Evolutionary conservation across 176 grass and related monocot species (phyloP), one percentile per base, ranked within the genome.

Genomic region (Dendrocalamus sinicus): DNA sequence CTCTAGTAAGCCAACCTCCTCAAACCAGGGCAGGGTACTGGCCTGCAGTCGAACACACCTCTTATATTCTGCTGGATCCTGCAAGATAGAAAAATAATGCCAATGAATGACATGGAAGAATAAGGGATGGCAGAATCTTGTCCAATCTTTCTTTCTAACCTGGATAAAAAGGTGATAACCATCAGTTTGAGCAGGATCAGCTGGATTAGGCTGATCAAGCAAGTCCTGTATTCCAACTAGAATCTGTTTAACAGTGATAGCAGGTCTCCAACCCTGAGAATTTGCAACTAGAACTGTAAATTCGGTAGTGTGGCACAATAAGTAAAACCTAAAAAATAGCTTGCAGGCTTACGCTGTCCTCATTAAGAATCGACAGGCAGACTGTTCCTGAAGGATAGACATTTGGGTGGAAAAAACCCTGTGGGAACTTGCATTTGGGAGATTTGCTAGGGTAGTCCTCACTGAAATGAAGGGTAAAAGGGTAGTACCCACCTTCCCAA

Each of bases 201-300:
- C 88, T 37, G 96, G 88, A 91, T 98, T 98, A 46, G 96, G 93
- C 50, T 85, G 89, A 89, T 95, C 93, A 84, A 98, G 93, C 77
- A 98, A 93, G 85, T 95, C 93, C 73, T 95, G 93, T 78, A 95
- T 95, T 61, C 93, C 95, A 78, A 98, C 88, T 75, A 95, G 86
- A 74, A 98, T 94, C 73, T 98, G 91, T 79, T 94, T 98, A 61
- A 93, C 89, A 30, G 93, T 95, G 72, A 95, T 98, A 59, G 93
- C 89, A 46, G 93, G 96, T 77, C 93, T 94, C 93, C 93, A 95
- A 32, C 91, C 93, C 93, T 98, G 86, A 76, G 72, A 79, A 82
- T 71, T 35, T 22, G 69, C 22, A 86, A 76, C 20, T 20, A 52
- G 43, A 77, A 65, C 40, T 40, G 64, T 43, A 83, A 62, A 57